Conservation (phyloP, 2,329 filamentous ascomycete species). For the Sclerotinia nivalis region DNA sequence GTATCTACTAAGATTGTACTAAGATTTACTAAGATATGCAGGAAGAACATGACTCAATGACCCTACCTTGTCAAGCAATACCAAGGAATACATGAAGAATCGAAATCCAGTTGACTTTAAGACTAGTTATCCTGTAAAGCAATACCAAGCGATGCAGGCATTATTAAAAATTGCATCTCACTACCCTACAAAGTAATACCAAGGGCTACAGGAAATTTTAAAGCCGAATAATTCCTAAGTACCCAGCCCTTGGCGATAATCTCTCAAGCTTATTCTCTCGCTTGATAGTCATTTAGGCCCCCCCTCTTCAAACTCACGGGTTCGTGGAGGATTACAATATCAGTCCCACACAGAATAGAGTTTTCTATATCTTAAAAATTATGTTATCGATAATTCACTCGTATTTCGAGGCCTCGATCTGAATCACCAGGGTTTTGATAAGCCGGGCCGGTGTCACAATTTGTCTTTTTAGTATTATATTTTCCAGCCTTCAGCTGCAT, state of each 20-base stretch:
- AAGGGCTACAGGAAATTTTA: slow-evolving; percentile 2
- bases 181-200: slow-evolving; percentile 11
- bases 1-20: background rate
- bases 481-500: slow-evolving; percentile 7
- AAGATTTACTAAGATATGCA: slow-evolving; percentile 8
- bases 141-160: slow-evolving; percentile 10
- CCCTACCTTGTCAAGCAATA: background rate
- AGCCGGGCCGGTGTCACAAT: background rate
- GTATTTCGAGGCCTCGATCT: background rate
- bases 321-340: background rate
- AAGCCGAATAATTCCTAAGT: slow-evolving; percentile 19
- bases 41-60: slow-evolving; percentile 4
- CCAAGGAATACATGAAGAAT: slow-evolving; percentile 4
- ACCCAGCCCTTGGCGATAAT: slow-evolving; percentile 22
- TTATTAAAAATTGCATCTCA: background rate
- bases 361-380: background rate
- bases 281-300: slow-evolving; percentile 5
- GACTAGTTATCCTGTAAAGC: background rate
- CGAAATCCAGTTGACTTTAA: background rate
- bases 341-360: background rate
- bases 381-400: background rate
- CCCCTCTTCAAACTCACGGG: background rate
- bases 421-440: slow-evolving; percentile 1
- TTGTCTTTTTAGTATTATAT: background rate
- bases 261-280: background rate